Percentiles rank a stretch among this genome's conserved stretches.
These are phyloP conservation scores for Vanilla planifolia DNA, from an alignment of 106 monocot species.

Conservation along the genomic window DNA sequence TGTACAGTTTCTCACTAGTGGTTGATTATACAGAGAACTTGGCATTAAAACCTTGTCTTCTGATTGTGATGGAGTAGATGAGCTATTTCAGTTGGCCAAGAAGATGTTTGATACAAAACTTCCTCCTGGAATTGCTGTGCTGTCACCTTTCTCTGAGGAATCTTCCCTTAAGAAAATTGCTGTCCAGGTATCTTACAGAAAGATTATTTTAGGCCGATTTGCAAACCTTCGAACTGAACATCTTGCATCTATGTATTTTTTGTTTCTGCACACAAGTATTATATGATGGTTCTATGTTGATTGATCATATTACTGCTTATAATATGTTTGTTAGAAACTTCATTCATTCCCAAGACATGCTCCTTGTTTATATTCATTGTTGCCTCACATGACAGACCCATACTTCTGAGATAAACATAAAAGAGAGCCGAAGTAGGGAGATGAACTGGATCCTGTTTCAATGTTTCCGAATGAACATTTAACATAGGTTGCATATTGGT, in stretches of 20 bases:
- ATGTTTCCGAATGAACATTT: no score
- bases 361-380: no score
- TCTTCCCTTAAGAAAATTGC: constrained; percentile 62
- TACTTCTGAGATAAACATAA: no score
- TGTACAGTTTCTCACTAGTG: not conserved
- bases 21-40: constrained; percentile 48
- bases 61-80: constrained; percentile 26
- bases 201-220: not conserved
- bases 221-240: not conserved
- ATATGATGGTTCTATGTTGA: not conserved
- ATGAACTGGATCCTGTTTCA: no score
- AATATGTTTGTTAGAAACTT: no score
- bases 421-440: no score
- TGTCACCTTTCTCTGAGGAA: constrained; percentile 77
- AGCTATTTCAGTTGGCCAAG: constrained; percentile 42
- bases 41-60: constrained; percentile 50
- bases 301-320: not conserved
- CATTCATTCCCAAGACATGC: no score
- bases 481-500: no score
- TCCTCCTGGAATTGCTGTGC: constrained; percentile 53
- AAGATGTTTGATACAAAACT: constrained; percentile 82
- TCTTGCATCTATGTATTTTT: no score
- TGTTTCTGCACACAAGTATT: no score
- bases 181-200: constrained; percentile 43
- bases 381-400: no score